phyloP scores from a whole-genome alignment of 805 yeast genomes.

The Myxozyma neotropica region DNA sequence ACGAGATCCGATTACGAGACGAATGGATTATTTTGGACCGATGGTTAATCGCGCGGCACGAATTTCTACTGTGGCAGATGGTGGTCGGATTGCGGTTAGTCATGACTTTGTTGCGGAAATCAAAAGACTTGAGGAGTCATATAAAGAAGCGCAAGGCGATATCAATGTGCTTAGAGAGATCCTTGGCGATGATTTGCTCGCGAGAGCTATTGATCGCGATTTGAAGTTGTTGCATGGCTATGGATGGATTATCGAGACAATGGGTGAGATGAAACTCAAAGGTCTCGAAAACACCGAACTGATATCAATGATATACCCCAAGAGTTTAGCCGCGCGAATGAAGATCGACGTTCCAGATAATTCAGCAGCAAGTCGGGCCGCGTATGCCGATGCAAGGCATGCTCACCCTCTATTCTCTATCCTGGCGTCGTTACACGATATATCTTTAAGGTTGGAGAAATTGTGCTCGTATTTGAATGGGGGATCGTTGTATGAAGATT shows the following conservation, averaged over 20 bases:
- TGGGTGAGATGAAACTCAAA: conserved; percentile 88
- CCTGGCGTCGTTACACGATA: conserved; percentile 10
- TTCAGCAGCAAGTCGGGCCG: background rate
- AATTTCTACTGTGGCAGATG: conserved; percentile 92
- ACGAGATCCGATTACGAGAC: conserved; percentile 86
- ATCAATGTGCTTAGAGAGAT: conserved; percentile 2
- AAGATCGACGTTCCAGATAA: conserved; percentile 38
- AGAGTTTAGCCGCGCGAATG: conserved; percentile 60
- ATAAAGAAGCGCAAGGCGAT: conserved; percentile 44
- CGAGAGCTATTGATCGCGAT: conserved; percentile 66
- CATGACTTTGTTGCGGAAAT: conserved; percentile 78
- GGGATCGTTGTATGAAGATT: conserved; percentile 18
- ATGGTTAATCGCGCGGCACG: conserved; percentile 96
- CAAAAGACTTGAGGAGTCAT: conserved; percentile 56
- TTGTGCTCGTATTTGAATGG: conserved; percentile 27
- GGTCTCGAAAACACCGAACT: conserved; percentile 93
- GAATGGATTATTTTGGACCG: conserved; percentile 99
- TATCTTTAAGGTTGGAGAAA: conserved; percentile 27
- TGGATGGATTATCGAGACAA: conserved; percentile 66
- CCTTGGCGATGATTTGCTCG: conserved; percentile 45
- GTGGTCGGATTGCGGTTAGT: conserved; percentile 93
- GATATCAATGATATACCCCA: conserved; percentile 78
- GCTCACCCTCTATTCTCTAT: background rate
- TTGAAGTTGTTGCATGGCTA: conserved; percentile 62
- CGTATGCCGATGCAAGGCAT: background rate